These are phyloP conservation scores for Fusarium fujikuroi DNA, from an alignment of 2,329 filamentous ascomycete species.

Conservation along the genomic window DNA sequence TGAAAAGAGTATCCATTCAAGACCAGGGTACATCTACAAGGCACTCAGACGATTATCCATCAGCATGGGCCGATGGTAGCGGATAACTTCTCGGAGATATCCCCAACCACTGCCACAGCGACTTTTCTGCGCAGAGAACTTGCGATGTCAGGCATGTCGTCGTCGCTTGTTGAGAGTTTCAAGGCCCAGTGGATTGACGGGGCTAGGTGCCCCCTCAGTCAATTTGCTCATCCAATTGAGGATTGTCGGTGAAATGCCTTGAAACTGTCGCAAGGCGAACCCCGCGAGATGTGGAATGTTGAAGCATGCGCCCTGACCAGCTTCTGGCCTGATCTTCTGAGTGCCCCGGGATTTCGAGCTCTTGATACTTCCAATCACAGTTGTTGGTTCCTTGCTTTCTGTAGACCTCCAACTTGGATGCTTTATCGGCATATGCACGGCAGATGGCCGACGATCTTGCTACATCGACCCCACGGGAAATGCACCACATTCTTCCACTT, in stretches of 20 bases:
- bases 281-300: conserved; percentile 31
- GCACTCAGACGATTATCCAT: conserved; percentile 42
- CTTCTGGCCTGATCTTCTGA: conserved; percentile 44
- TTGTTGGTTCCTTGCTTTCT: conserved; percentile 15
- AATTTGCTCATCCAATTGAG: neutral
- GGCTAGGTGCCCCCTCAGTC: neutral
- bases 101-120: neutral
- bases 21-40: conserved; percentile 31
- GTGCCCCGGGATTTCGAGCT: conserved; percentile 22
- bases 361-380: conserved; percentile 39
- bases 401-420: conserved; percentile 28
- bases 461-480: conserved; percentile 37
- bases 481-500: conserved; percentile 3
- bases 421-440: conserved; percentile 46
- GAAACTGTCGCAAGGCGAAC: conserved; percentile 20
- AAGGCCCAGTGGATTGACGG: neutral
- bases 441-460: conserved; percentile 44
- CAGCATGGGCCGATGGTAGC: conserved; percentile 41
- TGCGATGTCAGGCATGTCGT: neutral
- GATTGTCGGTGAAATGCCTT: conserved; percentile 18
- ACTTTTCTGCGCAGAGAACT: neutral
- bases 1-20: conserved; percentile 2
- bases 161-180: neutral
- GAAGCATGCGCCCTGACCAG: conserved; percentile 36
- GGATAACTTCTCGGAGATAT: conserved; percentile 31